A percentile compares a stretch with the other conserved stretches of the same genome.
Conservation (phyloP, 345 rosid genomes). For the Hibiscus mutabilis region DNA sequence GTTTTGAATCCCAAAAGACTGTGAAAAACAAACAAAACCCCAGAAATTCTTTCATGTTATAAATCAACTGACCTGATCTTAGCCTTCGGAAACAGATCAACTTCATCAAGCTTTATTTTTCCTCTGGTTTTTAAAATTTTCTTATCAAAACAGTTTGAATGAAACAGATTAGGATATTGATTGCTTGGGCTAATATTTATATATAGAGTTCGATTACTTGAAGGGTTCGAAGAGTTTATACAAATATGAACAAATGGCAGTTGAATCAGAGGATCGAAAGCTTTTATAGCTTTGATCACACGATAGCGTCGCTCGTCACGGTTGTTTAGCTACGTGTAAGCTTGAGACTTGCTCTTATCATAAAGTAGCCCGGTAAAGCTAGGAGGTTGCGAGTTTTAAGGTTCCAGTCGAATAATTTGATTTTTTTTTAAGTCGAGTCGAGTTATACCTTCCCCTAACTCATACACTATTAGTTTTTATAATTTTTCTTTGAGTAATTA, state of each 20-base stretch:
- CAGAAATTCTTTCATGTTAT: background rate
- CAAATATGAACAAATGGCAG: constrained; percentile 7
- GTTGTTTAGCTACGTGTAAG: constrained; percentile 31
- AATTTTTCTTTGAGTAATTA: too few relatives aligned
- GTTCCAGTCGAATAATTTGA: too few relatives aligned
- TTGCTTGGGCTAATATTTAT: background rate
- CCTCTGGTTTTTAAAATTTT: background rate
- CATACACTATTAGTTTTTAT: constrained; percentile 19
- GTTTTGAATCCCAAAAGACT: background rate
- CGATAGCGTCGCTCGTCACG: constrained; percentile 44
- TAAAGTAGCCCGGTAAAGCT: background rate
- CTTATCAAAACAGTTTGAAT: background rate
- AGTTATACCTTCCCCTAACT: too few relatives aligned
- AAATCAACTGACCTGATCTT: constrained; percentile 9
- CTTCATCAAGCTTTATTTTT: background rate
- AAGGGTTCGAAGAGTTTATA: constrained; percentile 1
- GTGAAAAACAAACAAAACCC: background rate
- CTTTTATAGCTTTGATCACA: constrained; percentile 32
- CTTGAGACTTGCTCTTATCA: background rate
- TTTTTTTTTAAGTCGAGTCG: too few relatives aligned
- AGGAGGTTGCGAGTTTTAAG: constrained; percentile 3
- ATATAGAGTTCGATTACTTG: constrained; percentile 12
- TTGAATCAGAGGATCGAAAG: constrained; percentile 6
- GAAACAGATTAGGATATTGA: background rate
- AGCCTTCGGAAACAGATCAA: background rate